These are phyloP conservation scores for Vitis hybrid DNA, from an alignment of 177 flowering plant genomes.

Conservation along the genomic window DNA sequence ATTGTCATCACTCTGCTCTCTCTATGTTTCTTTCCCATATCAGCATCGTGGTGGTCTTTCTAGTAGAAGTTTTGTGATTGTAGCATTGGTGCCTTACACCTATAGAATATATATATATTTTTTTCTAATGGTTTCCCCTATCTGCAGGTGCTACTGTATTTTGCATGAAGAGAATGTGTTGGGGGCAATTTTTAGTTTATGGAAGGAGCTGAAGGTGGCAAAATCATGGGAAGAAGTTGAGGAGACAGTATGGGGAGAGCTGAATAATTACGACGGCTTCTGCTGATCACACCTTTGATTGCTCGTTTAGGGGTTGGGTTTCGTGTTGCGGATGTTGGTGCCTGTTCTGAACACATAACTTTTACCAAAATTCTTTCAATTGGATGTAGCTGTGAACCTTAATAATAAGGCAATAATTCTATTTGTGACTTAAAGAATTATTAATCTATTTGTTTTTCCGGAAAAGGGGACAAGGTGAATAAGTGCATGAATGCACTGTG, in stretches of 20 bases:
- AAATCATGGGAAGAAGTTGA: constrained; percentile 95
- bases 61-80: neutral
- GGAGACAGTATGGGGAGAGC: constrained; percentile 77
- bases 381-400: no score
- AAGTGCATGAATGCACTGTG: no score
- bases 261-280: constrained; percentile 51
- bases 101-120: neutral
- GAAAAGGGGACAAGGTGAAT: no score
- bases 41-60: neutral
- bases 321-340: no score
- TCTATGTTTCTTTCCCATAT: neutral
- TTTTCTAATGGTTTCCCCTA: neutral
- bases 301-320: no score
- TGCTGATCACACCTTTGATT: constrained; percentile 8
- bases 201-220: constrained; percentile 65
- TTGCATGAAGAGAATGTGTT: constrained; percentile 81
- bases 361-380: no score
- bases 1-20: neutral
- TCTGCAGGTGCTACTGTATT: constrained; percentile 85
- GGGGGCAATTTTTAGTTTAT: constrained; percentile 77
- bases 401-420: no score
- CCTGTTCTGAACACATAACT: no score
- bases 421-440: no score
- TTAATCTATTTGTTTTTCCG: no score
- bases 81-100: neutral